These are phyloP conservation scores for Trebouxiophyceae sp. DNA, from an alignment of 163 green algal genomes.

Conservation along the genomic window DNA sequence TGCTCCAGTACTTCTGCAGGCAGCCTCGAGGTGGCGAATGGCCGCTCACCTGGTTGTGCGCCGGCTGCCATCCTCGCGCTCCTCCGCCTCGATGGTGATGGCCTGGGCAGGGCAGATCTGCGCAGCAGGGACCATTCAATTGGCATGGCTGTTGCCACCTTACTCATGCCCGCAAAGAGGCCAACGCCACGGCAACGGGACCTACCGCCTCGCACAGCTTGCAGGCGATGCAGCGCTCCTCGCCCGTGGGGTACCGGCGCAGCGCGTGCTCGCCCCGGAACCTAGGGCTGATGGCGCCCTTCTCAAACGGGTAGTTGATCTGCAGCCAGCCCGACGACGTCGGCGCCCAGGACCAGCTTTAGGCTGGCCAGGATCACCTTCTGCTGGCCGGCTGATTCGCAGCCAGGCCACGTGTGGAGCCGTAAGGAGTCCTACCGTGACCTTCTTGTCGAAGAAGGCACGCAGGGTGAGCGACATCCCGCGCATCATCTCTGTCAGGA, in stretches of 20 bases:
- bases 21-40: background rate
- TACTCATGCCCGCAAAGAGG: no score
- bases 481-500: conserved; percentile 87
- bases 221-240: conserved; percentile 99
- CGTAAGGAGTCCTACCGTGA: conserved; percentile 77
- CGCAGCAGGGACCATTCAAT: no score
- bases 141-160: no score
- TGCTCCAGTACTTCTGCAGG: background rate
- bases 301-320: conserved; percentile 99
- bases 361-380: no score
- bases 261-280: conserved; percentile 97
- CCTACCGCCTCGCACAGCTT: conserved; percentile 97
- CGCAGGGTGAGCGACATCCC: conserved; percentile 87
- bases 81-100: conserved; percentile 99
- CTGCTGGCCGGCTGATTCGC: no score
- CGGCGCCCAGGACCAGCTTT: background rate
- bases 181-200: background rate
- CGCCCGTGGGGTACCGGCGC: conserved; percentile 90
- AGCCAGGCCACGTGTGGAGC: no score
- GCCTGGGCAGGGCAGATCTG: conserved; percentile 88
- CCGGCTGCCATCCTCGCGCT: conserved; percentile 93
- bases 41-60: conserved; percentile 72
- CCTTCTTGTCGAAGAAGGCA: conserved; percentile 96
- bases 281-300: conserved; percentile 84
- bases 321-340: conserved; percentile 16